Evolutionary conservation across 495 filamentous ascomycete species (phyloP).

Genomic region (Podospora comata): DNA sequence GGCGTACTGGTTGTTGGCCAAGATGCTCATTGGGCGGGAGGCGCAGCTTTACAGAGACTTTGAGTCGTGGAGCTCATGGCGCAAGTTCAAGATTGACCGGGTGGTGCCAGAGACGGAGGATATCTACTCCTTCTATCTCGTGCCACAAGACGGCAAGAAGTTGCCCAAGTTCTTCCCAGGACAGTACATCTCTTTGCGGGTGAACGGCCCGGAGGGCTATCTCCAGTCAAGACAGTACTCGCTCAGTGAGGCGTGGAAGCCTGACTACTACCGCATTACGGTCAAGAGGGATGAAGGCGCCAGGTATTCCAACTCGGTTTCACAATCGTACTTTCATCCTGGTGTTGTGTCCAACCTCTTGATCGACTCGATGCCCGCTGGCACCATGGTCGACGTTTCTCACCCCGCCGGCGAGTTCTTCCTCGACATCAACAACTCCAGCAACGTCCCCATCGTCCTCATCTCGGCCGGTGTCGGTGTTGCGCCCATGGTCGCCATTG

Average conservation of each 20-base stretch:
- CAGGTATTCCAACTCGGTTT: conserved; percentile 40
- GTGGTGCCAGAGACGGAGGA: conserved; percentile 61
- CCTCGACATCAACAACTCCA: conserved; percentile 45
- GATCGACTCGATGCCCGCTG: conserved; percentile 57
- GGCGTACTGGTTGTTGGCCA: conserved; percentile 69
- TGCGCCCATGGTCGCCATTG: conserved; percentile 64
- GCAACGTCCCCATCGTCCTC: conserved; percentile 55
- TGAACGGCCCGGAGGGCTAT: conserved; percentile 54
- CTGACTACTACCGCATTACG: conserved; percentile 64
- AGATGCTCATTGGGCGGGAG: conserved; percentile 66
- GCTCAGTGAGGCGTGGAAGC: conserved; percentile 58
- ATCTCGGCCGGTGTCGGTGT: conserved; percentile 69
- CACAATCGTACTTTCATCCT: conserved; percentile 41
- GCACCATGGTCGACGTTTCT: conserved; percentile 59
- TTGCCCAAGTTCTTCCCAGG: conserved; percentile 63
- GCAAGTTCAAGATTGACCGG: conserved; percentile 60
- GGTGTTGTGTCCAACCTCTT: conserved; percentile 70
- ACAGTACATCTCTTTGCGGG: conserved; percentile 65
- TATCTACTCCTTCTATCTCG: conserved; percentile 69
- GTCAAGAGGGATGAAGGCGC: conserved; percentile 64
- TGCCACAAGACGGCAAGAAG: conserved; percentile 58
- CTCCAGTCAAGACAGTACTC: conserved; percentile 70
- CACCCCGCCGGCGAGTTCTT: conserved; percentile 72
- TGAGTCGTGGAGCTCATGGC: conserved; percentile 60
- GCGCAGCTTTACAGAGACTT: conserved; percentile 56